These are phyloP conservation scores for Candida ulmi DNA, from an alignment of 805 yeast genomes.

Conservation along the genomic window DNA sequence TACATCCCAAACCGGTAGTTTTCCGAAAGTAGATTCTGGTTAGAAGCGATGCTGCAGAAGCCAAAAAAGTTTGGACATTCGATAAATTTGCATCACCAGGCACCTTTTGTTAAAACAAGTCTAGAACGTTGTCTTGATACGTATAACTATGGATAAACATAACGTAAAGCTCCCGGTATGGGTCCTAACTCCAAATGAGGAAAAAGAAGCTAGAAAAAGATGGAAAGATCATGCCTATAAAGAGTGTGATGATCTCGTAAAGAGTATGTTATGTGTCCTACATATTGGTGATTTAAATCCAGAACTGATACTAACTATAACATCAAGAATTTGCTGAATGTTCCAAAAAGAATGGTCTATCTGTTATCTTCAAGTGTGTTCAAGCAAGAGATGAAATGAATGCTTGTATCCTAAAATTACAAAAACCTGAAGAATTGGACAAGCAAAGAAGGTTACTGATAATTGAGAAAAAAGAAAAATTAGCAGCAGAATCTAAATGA, in stretches of 20 bases:
- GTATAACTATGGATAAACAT: slow-evolving; percentile 20
- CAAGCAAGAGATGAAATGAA: slow-evolving; percentile 52
- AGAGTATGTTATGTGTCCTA: too few relatives aligned
- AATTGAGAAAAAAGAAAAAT: slow-evolving; percentile 43
- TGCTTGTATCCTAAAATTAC: slow-evolving; percentile 57
- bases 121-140: neutral
- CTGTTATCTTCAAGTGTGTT: slow-evolving; percentile 62
- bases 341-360: slow-evolving; percentile 55
- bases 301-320: neutral
- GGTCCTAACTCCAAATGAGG: slow-evolving; percentile 75
- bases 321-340: slow-evolving; percentile 55
- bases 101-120: too few relatives aligned
- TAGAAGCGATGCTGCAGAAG: neutral
- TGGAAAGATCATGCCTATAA: slow-evolving; percentile 65
- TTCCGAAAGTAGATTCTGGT: too few relatives aligned
- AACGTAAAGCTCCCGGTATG: slow-evolving; percentile 53
- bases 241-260: slow-evolving; percentile 63
- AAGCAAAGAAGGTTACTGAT: slow-evolving; percentile 62
- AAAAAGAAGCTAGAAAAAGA: slow-evolving; percentile 62
- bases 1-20: neutral
- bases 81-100: neutral
- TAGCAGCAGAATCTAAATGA: slow-evolving; percentile 10
- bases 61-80: neutral
- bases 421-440: slow-evolving; percentile 61
- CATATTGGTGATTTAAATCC: slow-evolving; percentile 27